Evolutionary conservation across 805 yeast species (phyloP), one percentile per base, ranked within the genome.

Genomic region (Schwanniomyces sp.): DNA sequence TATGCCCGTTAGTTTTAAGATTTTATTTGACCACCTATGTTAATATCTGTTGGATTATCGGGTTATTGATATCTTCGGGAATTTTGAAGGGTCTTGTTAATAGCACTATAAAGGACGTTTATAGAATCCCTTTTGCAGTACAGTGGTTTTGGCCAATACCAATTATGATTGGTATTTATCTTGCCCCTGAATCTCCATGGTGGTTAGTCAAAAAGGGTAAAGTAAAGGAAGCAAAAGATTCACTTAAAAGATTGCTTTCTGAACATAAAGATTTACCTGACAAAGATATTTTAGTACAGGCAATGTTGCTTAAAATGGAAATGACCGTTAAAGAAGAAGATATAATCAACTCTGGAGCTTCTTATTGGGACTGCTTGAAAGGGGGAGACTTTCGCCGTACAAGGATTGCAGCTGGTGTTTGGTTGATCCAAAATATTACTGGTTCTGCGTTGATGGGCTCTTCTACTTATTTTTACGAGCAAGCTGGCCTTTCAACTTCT

Each of bases 101-200:
- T 43, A 55, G 65, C 18, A 50, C 53, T 34, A 67, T 59, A 39
- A 47, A 60, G n/a, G 56, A 64, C 54, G 43, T 74, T n/a, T 72
- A 69, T 54, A 57, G 59, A 41, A 59, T 74, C 40, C 77, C 78
- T 1, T 75, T 69, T 51, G 75, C 72, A 7, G 49, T 69, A 24
- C 75, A 70, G 46, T 70, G 75, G 75, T 58, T 55, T 37, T 70
- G 73, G 72, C 68, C 72, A 2, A 42, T 64, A 45, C 73, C 73
- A 5, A 55, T 69, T 8, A 59, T 67, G 40, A 50, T 72, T 21
- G 67, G 66, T 40, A 64, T 71, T 21, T 68, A 47, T 45, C 53
- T 72, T 11, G 72, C 77, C 16, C 79, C 80, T 0, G 79, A 75
- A 43, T 72, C 78, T 7, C 80, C 80, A 9, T 75, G 76, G 76